Percentiles rank a stretch among this genome's conserved stretches.
phyloP scores from a whole-genome alignment of 805 yeast genomes.

The Metschnikowia chrysomelidarum region DNA sequence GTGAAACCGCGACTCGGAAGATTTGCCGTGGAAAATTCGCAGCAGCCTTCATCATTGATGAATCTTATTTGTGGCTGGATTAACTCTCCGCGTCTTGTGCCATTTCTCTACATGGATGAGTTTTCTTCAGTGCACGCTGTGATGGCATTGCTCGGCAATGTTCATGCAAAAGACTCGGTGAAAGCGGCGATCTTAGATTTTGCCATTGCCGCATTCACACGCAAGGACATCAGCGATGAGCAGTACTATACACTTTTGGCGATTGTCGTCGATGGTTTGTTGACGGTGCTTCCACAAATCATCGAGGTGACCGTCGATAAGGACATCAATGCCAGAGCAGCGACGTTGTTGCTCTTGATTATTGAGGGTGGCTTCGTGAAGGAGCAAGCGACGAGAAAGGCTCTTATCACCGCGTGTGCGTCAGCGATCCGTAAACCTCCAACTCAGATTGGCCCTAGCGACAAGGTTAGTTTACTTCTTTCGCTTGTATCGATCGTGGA shows the following conservation, averaged over 20 bases:
- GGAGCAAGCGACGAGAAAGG: slow-evolving; percentile 50
- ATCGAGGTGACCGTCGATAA: slow-evolving; percentile 41
- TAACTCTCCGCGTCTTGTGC: slow-evolving; percentile 39
- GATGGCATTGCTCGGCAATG: slow-evolving; percentile 50
- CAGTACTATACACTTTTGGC: slow-evolving; percentile 48
- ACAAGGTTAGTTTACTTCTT: slow-evolving; percentile 55
- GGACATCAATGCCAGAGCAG: slow-evolving; percentile 51
- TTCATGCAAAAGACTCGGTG: slow-evolving; percentile 67
- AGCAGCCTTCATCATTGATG: slow-evolving; percentile 78
- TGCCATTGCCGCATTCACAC: slow-evolving; percentile 44
- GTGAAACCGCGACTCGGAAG: slow-evolving; percentile 62
- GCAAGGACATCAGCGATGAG: slow-evolving; percentile 38
- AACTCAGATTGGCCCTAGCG: slow-evolving; percentile 47
- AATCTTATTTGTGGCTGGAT: slow-evolving; percentile 60
- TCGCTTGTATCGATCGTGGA: slow-evolving; percentile 55
- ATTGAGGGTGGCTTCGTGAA: slow-evolving; percentile 58
- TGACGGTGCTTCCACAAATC: slow-evolving; percentile 50
- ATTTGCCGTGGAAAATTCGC: slow-evolving; percentile 76
- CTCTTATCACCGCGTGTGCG: slow-evolving; percentile 56
- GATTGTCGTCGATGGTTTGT: slow-evolving; percentile 55
- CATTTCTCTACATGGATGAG: slow-evolving; percentile 56
- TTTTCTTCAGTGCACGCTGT: slow-evolving; percentile 54
- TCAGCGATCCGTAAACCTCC: slow-evolving; percentile 59
- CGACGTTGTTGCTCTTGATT: slow-evolving; percentile 50
- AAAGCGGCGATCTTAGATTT: slow-evolving; percentile 54